Conservation (phyloP, 495 filamentous ascomycete species). For the Entonaema liquescens region DNA sequence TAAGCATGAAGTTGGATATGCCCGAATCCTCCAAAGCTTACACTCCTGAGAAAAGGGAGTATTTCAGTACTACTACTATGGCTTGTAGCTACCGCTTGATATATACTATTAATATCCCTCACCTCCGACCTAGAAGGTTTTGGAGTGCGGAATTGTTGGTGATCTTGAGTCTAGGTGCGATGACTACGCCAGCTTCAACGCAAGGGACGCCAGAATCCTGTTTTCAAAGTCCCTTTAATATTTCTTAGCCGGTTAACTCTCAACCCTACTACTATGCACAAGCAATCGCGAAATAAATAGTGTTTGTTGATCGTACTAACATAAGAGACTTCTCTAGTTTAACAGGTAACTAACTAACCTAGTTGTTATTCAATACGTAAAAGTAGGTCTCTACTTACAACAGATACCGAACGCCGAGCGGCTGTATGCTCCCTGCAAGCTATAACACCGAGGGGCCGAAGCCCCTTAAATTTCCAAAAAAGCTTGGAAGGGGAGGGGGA, state of each 20-base stretch:
- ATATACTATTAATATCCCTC: no score
- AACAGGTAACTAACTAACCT: no score
- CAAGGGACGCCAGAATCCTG: not conserved
- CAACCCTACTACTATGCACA: no score
- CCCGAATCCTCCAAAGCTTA: no score
- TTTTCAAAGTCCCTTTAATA: not conserved
- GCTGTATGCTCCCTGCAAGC: slow-evolving; percentile 11
- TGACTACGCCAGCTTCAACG: not conserved
- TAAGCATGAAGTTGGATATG: no score
- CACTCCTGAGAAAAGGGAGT: no score
- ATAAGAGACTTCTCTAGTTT: no score
- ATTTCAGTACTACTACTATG: no score
- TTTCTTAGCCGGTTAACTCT: no score
- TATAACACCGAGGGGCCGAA: slow-evolving; percentile 5
- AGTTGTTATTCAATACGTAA: not conserved
- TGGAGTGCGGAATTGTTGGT: not conserved
- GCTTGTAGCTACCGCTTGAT: no score
- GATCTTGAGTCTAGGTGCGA: not conserved
- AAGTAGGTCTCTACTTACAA: not conserved
- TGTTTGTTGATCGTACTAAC: no score
- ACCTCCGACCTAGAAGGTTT: not conserved
- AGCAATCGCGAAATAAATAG: no score
- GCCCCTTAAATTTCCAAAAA: slow-evolving; percentile 28
- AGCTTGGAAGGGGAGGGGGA: not conserved
- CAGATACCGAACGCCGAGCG: slow-evolving; percentile 20